phyloP scores from a whole-genome alignment of 306 rosid genomes.

The Malus orientalis region DNA sequence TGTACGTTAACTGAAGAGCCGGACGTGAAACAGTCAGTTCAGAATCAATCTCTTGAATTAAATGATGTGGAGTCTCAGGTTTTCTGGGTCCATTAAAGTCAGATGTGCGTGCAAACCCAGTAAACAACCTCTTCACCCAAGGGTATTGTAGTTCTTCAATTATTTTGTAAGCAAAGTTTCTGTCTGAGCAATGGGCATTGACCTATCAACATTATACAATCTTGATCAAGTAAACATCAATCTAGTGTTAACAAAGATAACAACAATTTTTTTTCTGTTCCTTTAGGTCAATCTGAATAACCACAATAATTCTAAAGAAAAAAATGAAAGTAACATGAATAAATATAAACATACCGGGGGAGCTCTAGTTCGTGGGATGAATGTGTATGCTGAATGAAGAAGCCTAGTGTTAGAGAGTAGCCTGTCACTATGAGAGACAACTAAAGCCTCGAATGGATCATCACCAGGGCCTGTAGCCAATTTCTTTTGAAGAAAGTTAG shows the following conservation, averaged over 20 bases:
- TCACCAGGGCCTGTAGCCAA: slow-evolving; percentile 56
- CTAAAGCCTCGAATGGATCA: slow-evolving; percentile 79
- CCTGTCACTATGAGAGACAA: slow-evolving; percentile 65
- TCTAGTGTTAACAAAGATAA: slow-evolving; percentile 1
- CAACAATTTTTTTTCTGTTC: not conserved
- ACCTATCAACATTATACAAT: slow-evolving; percentile 41
- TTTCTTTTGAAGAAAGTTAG: slow-evolving; percentile 34
- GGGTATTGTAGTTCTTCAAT: slow-evolving; percentile 81
- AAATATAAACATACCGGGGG: slow-evolving; percentile 67
- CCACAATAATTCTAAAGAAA: not conserved
- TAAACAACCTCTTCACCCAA: slow-evolving; percentile 80
- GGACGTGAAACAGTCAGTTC: slow-evolving; percentile 67
- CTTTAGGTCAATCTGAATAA: too few species aligned
- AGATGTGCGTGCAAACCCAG: slow-evolving; percentile 93
- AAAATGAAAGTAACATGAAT: slow-evolving; percentile 9
- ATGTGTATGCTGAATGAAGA: slow-evolving; percentile 79
- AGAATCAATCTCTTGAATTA: slow-evolving; percentile 87
- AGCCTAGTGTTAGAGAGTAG: slow-evolving; percentile 63
- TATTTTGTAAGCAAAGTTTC: slow-evolving; percentile 71
- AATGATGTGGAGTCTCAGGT: slow-evolving; percentile 63
- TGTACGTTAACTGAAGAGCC: slow-evolving; percentile 80
- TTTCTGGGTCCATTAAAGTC: slow-evolving; percentile 81
- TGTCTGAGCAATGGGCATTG: slow-evolving; percentile 69
- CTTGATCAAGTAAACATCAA: slow-evolving; percentile 14
- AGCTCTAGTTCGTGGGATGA: slow-evolving; percentile 82